These are phyloP conservation scores for Iris pallida DNA, from an alignment of 116 monocot species.

Conservation along the genomic window DNA sequence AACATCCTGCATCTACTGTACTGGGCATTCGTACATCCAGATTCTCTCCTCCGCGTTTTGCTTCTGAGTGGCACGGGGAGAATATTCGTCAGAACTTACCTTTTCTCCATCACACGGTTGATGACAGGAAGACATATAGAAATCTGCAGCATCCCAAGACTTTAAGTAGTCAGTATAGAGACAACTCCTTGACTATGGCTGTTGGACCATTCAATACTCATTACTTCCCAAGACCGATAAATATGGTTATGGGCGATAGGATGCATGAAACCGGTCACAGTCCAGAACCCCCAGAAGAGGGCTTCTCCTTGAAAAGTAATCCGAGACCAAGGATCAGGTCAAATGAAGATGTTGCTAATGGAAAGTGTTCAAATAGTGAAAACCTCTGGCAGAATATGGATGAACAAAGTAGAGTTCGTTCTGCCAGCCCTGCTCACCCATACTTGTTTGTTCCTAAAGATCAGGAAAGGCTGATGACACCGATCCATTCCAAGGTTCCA, in stretches of 20 bases:
- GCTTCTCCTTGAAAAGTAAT: constrained; percentile 16
- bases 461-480: constrained; percentile 8
- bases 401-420: constrained; percentile 8
- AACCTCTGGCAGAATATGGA: constrained; percentile 15
- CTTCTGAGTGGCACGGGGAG: constrained; percentile 17
- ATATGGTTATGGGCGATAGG: not conserved
- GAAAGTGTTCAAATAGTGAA: constrained; percentile 9
- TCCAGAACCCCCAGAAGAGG: constrained; percentile 1
- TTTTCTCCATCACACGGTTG: constrained; percentile 6
- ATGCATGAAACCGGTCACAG: constrained; percentile 4
- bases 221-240: constrained; percentile 14
- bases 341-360: constrained; percentile 7
- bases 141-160: constrained; percentile 1
- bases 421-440: constrained; percentile 15
- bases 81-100: constrained; percentile 15
- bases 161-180: constrained; percentile 10
- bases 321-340: constrained; percentile 12
- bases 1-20: constrained; percentile 13
- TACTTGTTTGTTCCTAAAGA: constrained; percentile 6
- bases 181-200: constrained; percentile 8
- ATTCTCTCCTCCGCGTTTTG: constrained; percentile 25
- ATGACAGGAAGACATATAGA: constrained; percentile 14
- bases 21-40: constrained; percentile 15
- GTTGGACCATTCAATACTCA: constrained; percentile 6
- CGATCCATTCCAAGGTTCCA: constrained; percentile 11